Evolutionary conservation across 129 eudicot genomes (phyloP).

Genomic region (Sambucus nigra): DNA sequence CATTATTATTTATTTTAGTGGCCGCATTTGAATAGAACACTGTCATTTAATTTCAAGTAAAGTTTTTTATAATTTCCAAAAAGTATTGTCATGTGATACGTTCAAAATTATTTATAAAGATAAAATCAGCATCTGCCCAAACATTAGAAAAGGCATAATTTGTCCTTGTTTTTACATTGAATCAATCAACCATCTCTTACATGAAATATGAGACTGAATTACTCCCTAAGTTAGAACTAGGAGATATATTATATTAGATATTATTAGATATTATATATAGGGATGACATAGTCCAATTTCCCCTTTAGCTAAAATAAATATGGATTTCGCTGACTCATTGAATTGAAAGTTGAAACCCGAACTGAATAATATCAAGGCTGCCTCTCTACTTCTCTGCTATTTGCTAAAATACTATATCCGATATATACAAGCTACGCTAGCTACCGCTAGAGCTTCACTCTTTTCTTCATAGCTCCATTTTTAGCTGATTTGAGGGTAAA

Average conservation of each 20-base stretch:
- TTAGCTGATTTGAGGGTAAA: conserved; percentile 42
- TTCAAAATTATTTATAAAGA: too few species aligned
- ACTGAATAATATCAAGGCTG: neutral
- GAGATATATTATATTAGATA: too few species aligned
- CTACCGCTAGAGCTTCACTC: neutral
- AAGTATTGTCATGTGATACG: too few species aligned
- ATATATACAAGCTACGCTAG: conserved; percentile 4
- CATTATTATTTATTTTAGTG: too few species aligned
- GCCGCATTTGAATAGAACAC: too few species aligned
- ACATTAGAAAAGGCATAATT: too few species aligned
- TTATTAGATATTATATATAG: too few species aligned
- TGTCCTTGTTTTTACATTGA: neutral
- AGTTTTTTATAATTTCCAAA: too few species aligned
- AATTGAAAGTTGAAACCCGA: too few species aligned
- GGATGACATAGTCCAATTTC: neutral
- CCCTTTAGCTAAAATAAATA: neutral
- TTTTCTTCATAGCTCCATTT: conserved; percentile 26
- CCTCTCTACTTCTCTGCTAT: conserved; percentile 6
- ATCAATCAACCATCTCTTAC: neutral
- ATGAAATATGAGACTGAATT: neutral
- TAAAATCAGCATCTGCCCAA: too few species aligned
- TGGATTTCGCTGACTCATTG: neutral
- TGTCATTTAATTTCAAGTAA: too few species aligned
- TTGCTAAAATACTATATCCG: conserved; percentile 9
- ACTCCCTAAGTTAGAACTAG: neutral